Base-by-base conservation (phyloP, 371 early-diverging fungal species). In the Mycotypha africana region DNA sequence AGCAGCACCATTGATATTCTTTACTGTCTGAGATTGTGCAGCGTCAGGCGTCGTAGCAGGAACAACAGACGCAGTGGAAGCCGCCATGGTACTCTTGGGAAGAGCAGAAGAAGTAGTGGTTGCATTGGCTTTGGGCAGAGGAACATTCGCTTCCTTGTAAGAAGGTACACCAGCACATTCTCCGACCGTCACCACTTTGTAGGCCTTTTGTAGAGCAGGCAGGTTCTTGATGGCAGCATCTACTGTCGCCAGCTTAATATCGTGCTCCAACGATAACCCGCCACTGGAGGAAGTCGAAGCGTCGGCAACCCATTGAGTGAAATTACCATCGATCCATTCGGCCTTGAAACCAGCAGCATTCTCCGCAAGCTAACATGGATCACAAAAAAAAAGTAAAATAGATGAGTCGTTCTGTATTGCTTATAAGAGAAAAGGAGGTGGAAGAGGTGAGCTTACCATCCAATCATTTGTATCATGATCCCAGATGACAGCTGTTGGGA, bases 141-240 rank as follows among this genome's bases (percentile, higher is more conserved):
- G 46, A 23, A 33, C 22, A 21, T 48, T 47, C 16, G 47, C 42
- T 62, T 73, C 68, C 51, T 67, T 68, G 47, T 70, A 70, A 1
- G 64, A 62, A 38, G 52, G 33, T 16, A 65, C 58, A 38, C 64
- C 64, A 24, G 50, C 44, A 49, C 74, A 74, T 26, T 53, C 33
- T 28, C 70, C 74, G 16, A 74, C 68, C 4, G 74, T 61, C 9
- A 61, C 60, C 0, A 70, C 68, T 7, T 61, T 65, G 45, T 63
- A 74, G 8, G 69, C 70, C 35, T 59, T 58, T 39, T 70, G 66
- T 41, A 73, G 69, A 8, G 23, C 45, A 30, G 78, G 80, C 34
- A 77, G 49, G 63, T 81, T 58, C 36, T 72, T 54, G 67, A 86
- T 81, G 47, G 87, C 67, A 52, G 78, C 62, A 67, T 82, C 60